Conservation (phyloP, 202 grass and related monocot species). For the Eragrostis tef region DNA sequence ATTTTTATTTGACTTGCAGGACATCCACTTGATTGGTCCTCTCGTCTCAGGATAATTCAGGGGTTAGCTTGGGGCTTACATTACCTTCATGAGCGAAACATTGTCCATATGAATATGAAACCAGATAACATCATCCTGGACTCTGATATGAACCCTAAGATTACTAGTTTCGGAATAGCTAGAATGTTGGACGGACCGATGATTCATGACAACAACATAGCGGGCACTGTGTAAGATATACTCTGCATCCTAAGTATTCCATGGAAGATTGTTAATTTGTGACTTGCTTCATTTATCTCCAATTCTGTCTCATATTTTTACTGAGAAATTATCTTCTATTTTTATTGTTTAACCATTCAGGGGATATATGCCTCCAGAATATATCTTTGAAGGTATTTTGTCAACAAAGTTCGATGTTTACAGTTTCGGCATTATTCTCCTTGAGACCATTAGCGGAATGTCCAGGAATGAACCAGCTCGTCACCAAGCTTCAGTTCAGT, state of each 20-base stretch:
- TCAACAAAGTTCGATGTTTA: conserved; percentile 3
- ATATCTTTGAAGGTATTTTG: background rate
- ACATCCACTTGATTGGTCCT: conserved; percentile 20
- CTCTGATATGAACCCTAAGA: conserved; percentile 6
- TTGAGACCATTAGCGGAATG: background rate
- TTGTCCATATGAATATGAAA: conserved; percentile 37
- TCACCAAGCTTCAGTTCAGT: too few relatives aligned
- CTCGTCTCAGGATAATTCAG: conserved; percentile 7
- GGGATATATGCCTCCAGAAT: background rate
- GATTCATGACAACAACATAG: background rate
- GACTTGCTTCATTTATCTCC: background rate
- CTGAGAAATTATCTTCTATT: background rate
- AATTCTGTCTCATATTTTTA: background rate
- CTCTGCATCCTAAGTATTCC: background rate
- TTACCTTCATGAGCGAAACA: conserved; percentile 15
- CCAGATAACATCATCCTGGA: conserved; percentile 10
- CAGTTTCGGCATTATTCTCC: background rate
- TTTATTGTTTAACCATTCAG: background rate
- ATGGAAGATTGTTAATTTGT: background rate
- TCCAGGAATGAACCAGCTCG: background rate
- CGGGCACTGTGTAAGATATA: background rate
- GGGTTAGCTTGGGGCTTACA: conserved; percentile 7
- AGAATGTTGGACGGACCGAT: background rate
- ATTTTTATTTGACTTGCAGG: background rate
- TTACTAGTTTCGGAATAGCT: background rate